phyloP scores from a whole-genome alignment of 2,329 filamentous ascomycete genomes.

The Ophiostoma quercus region DNA sequence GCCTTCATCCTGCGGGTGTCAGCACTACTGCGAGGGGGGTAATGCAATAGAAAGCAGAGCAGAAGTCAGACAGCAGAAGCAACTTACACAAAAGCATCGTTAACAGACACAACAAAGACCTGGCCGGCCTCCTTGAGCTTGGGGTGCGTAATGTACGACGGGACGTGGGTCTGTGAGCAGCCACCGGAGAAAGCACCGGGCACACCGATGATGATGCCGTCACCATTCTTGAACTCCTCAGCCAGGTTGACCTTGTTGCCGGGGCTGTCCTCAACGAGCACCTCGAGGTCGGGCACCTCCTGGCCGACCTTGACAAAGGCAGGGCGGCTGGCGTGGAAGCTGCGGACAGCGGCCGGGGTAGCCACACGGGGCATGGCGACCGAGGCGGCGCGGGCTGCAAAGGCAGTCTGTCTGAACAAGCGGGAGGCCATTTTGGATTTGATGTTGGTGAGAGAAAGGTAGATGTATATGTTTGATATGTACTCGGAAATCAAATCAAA shows the following conservation, averaged over 20 bases:
- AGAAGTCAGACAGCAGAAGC: too few relatives aligned
- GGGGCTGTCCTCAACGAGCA: constrained; percentile 78
- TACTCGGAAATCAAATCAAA: not conserved
- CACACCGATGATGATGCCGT: constrained; percentile 79
- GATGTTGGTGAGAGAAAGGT: not conserved
- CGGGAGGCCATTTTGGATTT: constrained; percentile 24
- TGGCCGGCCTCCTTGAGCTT: constrained; percentile 73
- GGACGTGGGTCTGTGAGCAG: constrained; percentile 65
- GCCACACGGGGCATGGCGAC: constrained; percentile 9
- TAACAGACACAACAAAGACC: constrained; percentile 87
- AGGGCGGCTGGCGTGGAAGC: constrained; percentile 61
- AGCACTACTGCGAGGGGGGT: not conserved
- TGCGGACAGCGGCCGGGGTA: constrained; percentile 17
- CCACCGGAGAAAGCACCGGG: constrained; percentile 67
- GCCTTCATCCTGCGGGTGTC: constrained; percentile 68
- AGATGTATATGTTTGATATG: not conserved
- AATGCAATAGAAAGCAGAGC: not conserved
- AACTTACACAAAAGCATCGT: constrained; percentile 87
- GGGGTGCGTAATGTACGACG: constrained; percentile 76
- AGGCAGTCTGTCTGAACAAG: constrained; percentile 21
- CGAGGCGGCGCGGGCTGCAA: constrained; percentile 23
- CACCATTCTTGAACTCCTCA: constrained; percentile 63
- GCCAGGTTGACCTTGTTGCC: constrained; percentile 87
- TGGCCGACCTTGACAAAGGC: constrained; percentile 72
- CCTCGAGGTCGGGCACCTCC: constrained; percentile 67